Percentiles rank a stretch among this genome's conserved stretches.
phyloP scores from a whole-genome alignment of 2,329 filamentous ascomycete genomes.

The Venturia pyrina region DNA sequence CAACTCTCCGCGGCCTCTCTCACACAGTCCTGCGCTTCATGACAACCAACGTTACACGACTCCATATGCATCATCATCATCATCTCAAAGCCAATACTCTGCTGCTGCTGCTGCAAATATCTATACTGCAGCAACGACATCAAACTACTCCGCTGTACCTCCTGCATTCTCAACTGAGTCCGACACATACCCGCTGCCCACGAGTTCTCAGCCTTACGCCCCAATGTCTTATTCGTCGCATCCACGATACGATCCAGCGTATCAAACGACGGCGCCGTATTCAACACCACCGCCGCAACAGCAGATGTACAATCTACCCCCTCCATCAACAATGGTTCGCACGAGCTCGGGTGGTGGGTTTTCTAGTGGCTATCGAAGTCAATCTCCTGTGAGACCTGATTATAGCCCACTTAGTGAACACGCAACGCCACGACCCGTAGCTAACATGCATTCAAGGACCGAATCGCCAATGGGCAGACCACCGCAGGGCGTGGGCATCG shows the following conservation, averaged over 20 bases:
- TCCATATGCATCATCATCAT: not conserved
- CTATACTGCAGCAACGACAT: not conserved
- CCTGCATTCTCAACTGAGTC: not conserved
- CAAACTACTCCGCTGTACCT: not conserved
- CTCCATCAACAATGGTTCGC: constrained; percentile 3
- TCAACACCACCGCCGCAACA: not conserved
- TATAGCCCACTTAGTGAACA: constrained; percentile 12
- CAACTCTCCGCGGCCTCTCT: not conserved
- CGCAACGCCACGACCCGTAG: not conserved
- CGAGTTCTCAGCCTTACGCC: not conserved
- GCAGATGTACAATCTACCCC: not conserved
- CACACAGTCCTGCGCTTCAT: not conserved
- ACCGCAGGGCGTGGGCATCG: not conserved
- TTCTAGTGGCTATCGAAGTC: not conserved
- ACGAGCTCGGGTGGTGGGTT: not conserved
- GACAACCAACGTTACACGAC: not conserved
- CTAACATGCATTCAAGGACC: not conserved
- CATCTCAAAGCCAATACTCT: not conserved
- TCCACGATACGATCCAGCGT: not conserved
- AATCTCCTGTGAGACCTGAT: constrained; percentile 7
- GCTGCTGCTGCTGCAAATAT: not conserved
- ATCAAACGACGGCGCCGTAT: not conserved
- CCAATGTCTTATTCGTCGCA: not conserved
- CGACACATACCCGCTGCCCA: not conserved
- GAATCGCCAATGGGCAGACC: constrained; percentile 3